Conservation (phyloP, 805 yeast species). For the Yamadazyma paraphyllophila region DNA sequence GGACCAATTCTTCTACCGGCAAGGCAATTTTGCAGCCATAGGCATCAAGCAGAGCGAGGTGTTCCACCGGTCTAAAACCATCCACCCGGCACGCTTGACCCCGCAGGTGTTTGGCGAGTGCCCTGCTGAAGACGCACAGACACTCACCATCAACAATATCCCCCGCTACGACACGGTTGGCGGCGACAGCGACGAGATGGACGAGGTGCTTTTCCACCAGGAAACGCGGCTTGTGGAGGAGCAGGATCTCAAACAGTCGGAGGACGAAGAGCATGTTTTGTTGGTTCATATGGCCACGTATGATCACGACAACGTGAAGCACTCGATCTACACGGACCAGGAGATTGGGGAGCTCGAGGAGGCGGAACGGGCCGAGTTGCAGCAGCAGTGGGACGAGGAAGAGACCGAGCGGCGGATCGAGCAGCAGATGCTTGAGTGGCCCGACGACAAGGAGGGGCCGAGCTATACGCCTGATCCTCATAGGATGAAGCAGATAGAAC, state of each 20-base stretch:
- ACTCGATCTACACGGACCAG: conserved; percentile 9
- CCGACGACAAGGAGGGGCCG: no score
- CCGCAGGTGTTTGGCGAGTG: neutral
- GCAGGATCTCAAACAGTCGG: conserved; percentile 14
- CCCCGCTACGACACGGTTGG: conserved; percentile 8
- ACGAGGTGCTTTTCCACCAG: conserved; percentile 2
- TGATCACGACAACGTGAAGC: conserved; percentile 6
- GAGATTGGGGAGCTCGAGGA: conserved; percentile 7
- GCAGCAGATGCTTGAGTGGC: neutral
- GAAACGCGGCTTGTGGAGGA: conserved; percentile 15
- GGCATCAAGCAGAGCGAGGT: conserved; percentile 2
- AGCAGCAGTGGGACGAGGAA: conserved; percentile 8
- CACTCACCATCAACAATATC: conserved; percentile 7
- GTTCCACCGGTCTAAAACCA: neutral
- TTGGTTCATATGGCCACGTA: conserved; percentile 17
- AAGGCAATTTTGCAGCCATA: conserved; percentile 2
- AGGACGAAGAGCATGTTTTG: conserved; percentile 19
- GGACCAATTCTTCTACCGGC: conserved; percentile 1
- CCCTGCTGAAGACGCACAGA: neutral
- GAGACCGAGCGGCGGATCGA: conserved; percentile 1
- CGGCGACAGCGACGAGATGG: conserved; percentile 10
- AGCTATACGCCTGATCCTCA: no score
- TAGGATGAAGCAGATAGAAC: no score
- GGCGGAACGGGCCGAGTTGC: conserved; percentile 4
- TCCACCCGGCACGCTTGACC: neutral